phyloP scores from a whole-genome alignment of 2,329 filamentous ascomycete species.

The Colletotrichum tabaci region DNA sequence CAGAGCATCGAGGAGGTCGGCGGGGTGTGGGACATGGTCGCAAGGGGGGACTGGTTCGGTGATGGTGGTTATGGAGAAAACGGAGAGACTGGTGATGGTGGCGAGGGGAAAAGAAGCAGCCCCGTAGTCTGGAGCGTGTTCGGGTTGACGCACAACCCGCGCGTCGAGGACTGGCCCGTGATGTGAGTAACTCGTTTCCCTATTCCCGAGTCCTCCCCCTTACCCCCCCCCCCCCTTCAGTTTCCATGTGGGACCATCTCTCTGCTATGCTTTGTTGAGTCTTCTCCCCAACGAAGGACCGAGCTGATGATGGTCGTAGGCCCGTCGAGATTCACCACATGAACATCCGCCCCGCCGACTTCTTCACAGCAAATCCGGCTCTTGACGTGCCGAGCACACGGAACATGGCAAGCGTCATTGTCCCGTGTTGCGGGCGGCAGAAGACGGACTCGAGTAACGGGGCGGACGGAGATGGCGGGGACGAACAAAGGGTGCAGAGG shows the following conservation, averaged over 20 bases:
- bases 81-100: constrained; percentile 20
- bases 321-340: constrained; percentile 64
- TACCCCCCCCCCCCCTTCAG: not conserved
- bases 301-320: constrained; percentile 48
- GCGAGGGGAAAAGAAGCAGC: constrained; percentile 46
- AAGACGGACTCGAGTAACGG: not conserved
- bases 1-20: constrained; percentile 60
- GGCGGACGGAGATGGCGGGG: constrained; percentile 11
- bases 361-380: constrained; percentile 63
- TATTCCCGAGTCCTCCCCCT: not conserved
- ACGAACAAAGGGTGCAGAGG: constrained; percentile 29
- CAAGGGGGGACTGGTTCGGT: constrained; percentile 62
- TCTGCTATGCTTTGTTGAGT: too few species aligned
- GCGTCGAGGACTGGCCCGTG: constrained; percentile 66
- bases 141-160: constrained; percentile 64
- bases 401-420: constrained; percentile 59
- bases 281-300: too few species aligned
- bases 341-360: constrained; percentile 61
- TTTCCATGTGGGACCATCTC: too few species aligned
- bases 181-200: constrained; percentile 58
- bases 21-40: constrained; percentile 63
- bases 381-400: constrained; percentile 59
- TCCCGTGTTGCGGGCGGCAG: constrained; percentile 51
- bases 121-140: constrained; percentile 64
- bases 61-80: not conserved